These are phyloP conservation scores for Durio zibethinus DNA, from an alignment of 345 rosid genomes.

Conservation along the genomic window DNA sequence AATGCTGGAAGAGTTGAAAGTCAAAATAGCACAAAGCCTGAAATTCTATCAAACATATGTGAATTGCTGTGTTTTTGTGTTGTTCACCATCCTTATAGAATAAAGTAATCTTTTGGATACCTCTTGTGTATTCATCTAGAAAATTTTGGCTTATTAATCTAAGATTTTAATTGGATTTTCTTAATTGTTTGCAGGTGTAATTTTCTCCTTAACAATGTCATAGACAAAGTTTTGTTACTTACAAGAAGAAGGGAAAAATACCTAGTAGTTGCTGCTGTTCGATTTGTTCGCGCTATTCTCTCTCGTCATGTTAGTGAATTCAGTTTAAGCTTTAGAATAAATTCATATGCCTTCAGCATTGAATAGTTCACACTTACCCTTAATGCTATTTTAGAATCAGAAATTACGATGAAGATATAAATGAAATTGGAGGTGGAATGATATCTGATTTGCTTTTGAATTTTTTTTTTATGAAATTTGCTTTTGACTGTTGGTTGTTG, in stretches of 20 bases:
- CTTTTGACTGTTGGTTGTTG: neutral
- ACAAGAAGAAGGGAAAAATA: conserved; percentile 84
- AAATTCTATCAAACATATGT: conserved; percentile 83
- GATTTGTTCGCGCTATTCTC: conserved; percentile 90
- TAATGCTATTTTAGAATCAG: neutral
- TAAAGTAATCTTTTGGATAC: conserved; percentile 55
- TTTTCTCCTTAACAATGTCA: conserved; percentile 74
- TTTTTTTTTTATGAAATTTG: no score
- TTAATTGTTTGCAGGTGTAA: conserved; percentile 62
- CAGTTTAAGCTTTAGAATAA: conserved; percentile 9
- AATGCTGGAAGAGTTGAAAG: conserved; percentile 40
- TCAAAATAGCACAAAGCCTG: conserved; percentile 60
- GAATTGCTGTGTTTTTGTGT: conserved; percentile 95
- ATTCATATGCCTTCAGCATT: neutral
- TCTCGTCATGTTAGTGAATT: conserved; percentile 66
- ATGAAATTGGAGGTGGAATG: neutral
- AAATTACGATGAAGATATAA: neutral
- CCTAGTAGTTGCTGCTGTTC: conserved; percentile 88
- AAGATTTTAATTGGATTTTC: conserved; percentile 20
- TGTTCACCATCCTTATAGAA: conserved; percentile 86
- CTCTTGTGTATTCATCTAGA: conserved; percentile 6
- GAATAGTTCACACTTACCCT: neutral
- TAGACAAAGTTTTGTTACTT: conserved; percentile 81
- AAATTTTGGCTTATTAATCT: neutral
- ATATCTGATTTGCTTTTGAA: neutral